Percentiles rank a stretch among this genome's conserved stretches.
These are phyloP conservation scores for Xerocomellus dryophilus DNA, from an alignment of 768 basidiomycete species.

Conservation along the genomic window DNA sequence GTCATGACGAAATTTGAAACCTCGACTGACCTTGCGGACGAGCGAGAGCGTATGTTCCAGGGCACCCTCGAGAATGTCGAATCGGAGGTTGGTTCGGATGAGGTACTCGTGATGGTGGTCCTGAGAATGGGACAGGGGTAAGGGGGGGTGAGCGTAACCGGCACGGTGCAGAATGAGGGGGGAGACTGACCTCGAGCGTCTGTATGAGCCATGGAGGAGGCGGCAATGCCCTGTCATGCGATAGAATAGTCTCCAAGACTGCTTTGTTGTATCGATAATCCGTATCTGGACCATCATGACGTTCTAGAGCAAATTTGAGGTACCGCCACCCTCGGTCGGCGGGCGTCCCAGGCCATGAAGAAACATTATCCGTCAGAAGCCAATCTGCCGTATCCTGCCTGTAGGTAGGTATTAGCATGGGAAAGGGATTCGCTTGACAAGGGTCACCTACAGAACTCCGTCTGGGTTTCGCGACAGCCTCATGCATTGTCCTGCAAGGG, in stretches of 20 bases:
- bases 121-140: constrained; percentile 22
- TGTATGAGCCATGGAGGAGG: constrained; percentile 85
- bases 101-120: constrained; percentile 80
- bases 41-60: constrained; percentile 69
- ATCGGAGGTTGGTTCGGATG: constrained; percentile 73
- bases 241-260: constrained; percentile 73
- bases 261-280: constrained; percentile 77
- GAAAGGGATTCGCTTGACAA: neutral
- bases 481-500: constrained; percentile 75
- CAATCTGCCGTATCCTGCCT: constrained; percentile 77
- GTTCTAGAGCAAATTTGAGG: constrained; percentile 73
- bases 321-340: constrained; percentile 86
- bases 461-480: constrained; percentile 66
- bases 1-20: neutral
- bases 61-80: constrained; percentile 76
- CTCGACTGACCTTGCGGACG: constrained; percentile 61
- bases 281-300: constrained; percentile 69
- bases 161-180: neutral
- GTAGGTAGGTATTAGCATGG: constrained; percentile 10
- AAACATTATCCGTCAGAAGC: constrained; percentile 77
- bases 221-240: constrained; percentile 52
- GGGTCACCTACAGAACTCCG: constrained; percentile 49
- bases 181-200: constrained; percentile 57
- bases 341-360: constrained; percentile 80
- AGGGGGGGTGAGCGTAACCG: neutral